phyloP scores from a whole-genome alignment of 495 filamentous ascomycete species.

The Talaromyces trachyspermus region DNA sequence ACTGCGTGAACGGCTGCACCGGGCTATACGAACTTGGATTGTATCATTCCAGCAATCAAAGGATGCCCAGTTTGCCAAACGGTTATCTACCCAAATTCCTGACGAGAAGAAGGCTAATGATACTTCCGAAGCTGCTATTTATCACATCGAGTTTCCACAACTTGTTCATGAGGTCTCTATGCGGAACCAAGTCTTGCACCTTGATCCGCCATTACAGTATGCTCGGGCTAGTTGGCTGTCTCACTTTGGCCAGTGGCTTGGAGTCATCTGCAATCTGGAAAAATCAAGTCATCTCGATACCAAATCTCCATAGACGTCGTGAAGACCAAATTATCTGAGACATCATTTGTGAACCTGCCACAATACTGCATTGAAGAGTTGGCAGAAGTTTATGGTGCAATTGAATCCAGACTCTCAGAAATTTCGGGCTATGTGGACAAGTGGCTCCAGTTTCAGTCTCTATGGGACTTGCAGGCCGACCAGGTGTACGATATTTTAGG shows the following conservation, averaged over 20 bases:
- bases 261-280: slow-evolving; percentile 80
- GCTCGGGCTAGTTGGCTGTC: slow-evolving; percentile 89
- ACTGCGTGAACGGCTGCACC: slow-evolving; percentile 66
- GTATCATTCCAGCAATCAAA: slow-evolving; percentile 63
- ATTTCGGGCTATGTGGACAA: slow-evolving; percentile 84
- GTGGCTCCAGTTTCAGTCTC: slow-evolving; percentile 96
- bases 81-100: slow-evolving; percentile 20
- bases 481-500: slow-evolving; percentile 86
- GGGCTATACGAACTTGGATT: slow-evolving; percentile 79
- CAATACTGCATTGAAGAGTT: slow-evolving; percentile 69
- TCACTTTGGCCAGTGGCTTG: slow-evolving; percentile 89
- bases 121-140: slow-evolving; percentile 38
- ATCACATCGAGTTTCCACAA: slow-evolving; percentile 43
- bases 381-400: slow-evolving; percentile 64
- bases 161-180: slow-evolving; percentile 89
- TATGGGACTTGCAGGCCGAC: slow-evolving; percentile 95
- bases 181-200: slow-evolving; percentile 90
- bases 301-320: slow-evolving; percentile 71
- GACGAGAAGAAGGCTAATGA: slow-evolving; percentile 35
- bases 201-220: slow-evolving; percentile 87
- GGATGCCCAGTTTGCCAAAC: slow-evolving; percentile 24
- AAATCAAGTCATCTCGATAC: slow-evolving; percentile 93
- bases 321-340: slow-evolving; percentile 51
- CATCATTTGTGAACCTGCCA: slow-evolving; percentile 81
- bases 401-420: slow-evolving; percentile 70